Base-by-base conservation (phyloP, 306 rosid species). In the Phaseolus lunatus region DNA sequence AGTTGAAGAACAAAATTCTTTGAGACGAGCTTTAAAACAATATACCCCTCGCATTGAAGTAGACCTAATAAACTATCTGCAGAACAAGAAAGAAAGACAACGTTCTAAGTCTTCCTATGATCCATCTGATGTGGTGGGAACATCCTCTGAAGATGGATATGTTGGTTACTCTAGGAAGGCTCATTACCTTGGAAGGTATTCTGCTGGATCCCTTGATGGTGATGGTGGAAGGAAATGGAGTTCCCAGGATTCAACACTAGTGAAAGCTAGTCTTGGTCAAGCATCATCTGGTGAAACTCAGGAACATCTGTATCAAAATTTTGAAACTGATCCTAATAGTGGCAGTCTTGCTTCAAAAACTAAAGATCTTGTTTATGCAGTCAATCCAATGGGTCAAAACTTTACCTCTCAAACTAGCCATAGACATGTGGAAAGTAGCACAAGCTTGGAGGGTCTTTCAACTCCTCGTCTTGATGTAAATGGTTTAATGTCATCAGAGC, bases 1-100 rank as follows among this genome's bases (percentile, higher is more conserved):
- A 22, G 96, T 96, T 83, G 99, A 96, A 83, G 99, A 96, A 70
- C 99, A 96, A 75, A 96, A 93, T 91, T 88, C 92, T 50, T 77
- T 96, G 88, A 89, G 99, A 86, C 93, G 99, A 78, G 98, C 99
- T 49, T 88, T 96, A 35, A 96, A 96, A 81, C 99, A 96, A 76
- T 78, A 81, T 64, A 96, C 99, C 65, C 99, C 99, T 81, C 99
- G 99, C 83, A 96, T 96, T 75, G 99, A 96, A 86, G 99, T 96
- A 72, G 99, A 96, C 86, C 88, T 96, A 65, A 85, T 96, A 90
- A 96, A 86, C 89, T 96, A 85, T 79, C 75, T 96, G 77, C 99
- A 96, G 85, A 96, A 67, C 88, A 96, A 96, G 93, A 96, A 88
- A 87, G 99, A 93, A 52, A 86, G 97, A 14, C 97, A 92, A 43